Conservation (phyloP, 805 yeast species). For the Maudiozyma barnettii region DNA sequence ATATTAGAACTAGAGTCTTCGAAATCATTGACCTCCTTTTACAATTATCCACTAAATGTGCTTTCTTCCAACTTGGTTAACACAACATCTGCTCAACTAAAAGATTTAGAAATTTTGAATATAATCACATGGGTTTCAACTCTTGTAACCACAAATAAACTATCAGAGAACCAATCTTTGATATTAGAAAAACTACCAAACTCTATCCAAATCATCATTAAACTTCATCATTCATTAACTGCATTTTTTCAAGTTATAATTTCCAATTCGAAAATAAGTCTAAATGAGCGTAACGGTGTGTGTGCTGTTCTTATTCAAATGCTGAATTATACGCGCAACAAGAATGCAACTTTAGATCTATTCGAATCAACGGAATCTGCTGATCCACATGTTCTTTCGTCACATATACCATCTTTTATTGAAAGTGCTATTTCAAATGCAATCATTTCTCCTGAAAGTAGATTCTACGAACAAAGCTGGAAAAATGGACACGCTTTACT, state of each 20-base stretch:
- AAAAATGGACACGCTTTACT: constrained; percentile 37
- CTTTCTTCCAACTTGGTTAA: constrained; percentile 13
- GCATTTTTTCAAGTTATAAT: constrained; percentile 56
- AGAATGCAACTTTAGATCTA: constrained; percentile 51
- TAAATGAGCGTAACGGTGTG: constrained; percentile 51
- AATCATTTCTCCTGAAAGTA: constrained; percentile 69
- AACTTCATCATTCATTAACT: constrained; percentile 58
- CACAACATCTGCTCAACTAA: constrained; percentile 31
- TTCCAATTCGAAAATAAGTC: constrained; percentile 47
- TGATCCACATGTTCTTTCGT: constrained; percentile 24
- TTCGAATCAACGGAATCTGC: constrained; percentile 30
- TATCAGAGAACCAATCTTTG: constrained; percentile 25
- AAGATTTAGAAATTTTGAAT: constrained; percentile 52
- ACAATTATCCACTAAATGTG: constrained; percentile 26
- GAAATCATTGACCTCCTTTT: constrained; percentile 46
- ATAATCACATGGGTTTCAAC: constrained; percentile 62
- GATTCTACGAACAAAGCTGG: constrained; percentile 66
- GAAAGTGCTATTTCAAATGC: constrained; percentile 73
- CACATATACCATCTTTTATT: constrained; percentile 70
- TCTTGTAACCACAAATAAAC: constrained; percentile 36
- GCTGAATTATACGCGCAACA: constrained; percentile 53
- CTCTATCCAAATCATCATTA: constrained; percentile 55
- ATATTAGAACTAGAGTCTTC: constrained; percentile 60
- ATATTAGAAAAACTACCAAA: constrained; percentile 51
- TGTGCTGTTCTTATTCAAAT: constrained; percentile 62